phyloP scores from a whole-genome alignment of 805 yeast species.

The Saitoella complicata region DNA sequence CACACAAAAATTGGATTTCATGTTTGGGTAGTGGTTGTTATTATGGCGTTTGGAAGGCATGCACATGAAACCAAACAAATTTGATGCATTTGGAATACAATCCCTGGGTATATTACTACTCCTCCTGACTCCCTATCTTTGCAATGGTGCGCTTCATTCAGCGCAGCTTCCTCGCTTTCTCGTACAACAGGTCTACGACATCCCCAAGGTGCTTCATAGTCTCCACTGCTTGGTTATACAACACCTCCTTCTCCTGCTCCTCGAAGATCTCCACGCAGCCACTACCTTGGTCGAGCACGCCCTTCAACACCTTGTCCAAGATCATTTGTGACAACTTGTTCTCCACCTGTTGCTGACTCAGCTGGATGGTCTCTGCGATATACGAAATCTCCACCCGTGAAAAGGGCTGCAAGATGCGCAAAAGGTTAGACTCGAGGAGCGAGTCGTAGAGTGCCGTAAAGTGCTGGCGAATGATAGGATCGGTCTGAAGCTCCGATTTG shows the following conservation, averaged over 20 bases:
- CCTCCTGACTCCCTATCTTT: no score
- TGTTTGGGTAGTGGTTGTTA: no score
- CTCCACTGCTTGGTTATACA: conserved; percentile 75
- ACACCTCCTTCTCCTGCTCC: conserved; percentile 72
- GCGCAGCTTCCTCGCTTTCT: conserved; percentile 28
- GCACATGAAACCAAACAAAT: no score
- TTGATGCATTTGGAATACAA: no score
- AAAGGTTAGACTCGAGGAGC: conserved; percentile 76
- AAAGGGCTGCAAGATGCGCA: conserved; percentile 90
- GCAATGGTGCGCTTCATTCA: no score
- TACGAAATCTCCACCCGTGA: conserved; percentile 89
- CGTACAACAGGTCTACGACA: conserved; percentile 82
- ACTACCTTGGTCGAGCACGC: conserved; percentile 94
- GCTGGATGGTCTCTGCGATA: conserved; percentile 72
- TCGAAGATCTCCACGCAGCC: conserved; percentile 92
- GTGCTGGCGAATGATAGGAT: conserved; percentile 78
- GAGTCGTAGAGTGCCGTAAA: conserved; percentile 87
- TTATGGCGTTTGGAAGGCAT: no score
- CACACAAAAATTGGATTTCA: no score
- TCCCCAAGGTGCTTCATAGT: conserved; percentile 72
- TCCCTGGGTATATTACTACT: no score
- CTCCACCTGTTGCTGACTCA: conserved; percentile 77
- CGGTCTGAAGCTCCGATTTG: conserved; percentile 60
- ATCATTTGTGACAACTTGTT: conserved; percentile 94
- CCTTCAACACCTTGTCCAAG: conserved; percentile 84